Base-by-base conservation (phyloP, 108 stramenopile species). In the Skeletonema menzelii region DNA sequence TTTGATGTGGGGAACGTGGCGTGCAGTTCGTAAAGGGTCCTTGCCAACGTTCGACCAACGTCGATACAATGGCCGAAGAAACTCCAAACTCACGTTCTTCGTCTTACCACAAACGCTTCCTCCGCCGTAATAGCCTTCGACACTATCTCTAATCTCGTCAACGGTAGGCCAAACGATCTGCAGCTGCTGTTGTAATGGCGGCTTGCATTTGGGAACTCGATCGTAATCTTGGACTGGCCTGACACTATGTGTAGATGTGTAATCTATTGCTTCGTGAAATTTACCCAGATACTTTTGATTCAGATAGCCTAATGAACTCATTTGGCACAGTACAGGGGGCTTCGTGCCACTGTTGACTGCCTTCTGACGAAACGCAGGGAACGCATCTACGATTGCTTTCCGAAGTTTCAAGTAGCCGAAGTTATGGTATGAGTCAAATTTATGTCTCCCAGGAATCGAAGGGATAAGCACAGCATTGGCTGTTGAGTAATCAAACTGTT, bases 1-100 rank as follows among this genome's bases (percentile, higher is more conserved):
- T 70, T 93, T 93, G 63, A 90, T 88, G 65, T 93, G 92, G 24
- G 88, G 88, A 26, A 88, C 77, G 66, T 88, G 71, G 12, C 56
- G 47, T 34, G 78, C 74, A 65, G 82, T 90, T 64, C 66, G 63
- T 30, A 89, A 56, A 27, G 77, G 81, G 47, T 69, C 66, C 12
- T 63, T 38, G 26, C 49, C 31, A 8, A n/a, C 40, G 32, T 61
- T 38, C 5, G 82, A 69, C 92, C 92, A 93, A 24, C 67, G 72
- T 42, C 72, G 80, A 42, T 70, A 87, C 2, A 88, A 64, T 2
- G 79, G 73, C 26, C 57, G 58, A 0, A 93, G 58, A 80, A 87
- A 93, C 3, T 83, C 69, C 53, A 89, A 88, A 44, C 27, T n/a
- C 3, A 89, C 59, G 70, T 91, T 91, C 56, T 79, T 81, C 49